Evolutionary conservation across 2,329 filamentous ascomycete species (phyloP).

Genomic region (Aspergillus sp.): DNA sequence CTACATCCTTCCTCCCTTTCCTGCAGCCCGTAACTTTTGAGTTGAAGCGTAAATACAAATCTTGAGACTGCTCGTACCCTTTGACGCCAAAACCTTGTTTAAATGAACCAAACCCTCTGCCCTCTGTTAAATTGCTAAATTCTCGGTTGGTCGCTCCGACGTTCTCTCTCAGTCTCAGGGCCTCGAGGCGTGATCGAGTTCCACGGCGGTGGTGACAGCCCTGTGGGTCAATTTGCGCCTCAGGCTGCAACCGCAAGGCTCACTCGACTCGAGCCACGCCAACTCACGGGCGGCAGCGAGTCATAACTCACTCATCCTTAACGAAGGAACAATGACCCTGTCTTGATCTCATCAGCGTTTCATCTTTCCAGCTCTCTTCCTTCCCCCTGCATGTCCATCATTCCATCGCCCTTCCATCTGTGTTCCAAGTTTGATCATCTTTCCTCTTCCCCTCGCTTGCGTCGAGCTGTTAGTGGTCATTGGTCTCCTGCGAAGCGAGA

Average conservation of each 20-base stretch:
- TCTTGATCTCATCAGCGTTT: slow-evolving; percentile 5
- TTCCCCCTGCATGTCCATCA: background rate
- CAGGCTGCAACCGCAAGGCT: background rate
- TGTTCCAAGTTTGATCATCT: background rate
- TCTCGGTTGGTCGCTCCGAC: background rate
- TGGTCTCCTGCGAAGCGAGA: background rate
- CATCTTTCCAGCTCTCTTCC: background rate
- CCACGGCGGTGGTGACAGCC: background rate
- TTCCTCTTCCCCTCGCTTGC: background rate
- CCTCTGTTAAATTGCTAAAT: background rate
- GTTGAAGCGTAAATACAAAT: background rate
- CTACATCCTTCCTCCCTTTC: slow-evolving; percentile 5
- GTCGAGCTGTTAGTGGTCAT: background rate
- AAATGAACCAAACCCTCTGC: background rate
- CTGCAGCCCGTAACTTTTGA: background rate
- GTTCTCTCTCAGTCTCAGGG: background rate
- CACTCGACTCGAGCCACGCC: too few relatives aligned
- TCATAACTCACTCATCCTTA: background rate
- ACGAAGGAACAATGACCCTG: background rate
- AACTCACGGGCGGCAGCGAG: too few relatives aligned
- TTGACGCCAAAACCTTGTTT: background rate
- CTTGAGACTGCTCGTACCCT: background rate
- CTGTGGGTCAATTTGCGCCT: background rate
- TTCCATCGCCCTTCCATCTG: slow-evolving; percentile 1
- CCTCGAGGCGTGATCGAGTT: too few relatives aligned